Conservation (phyloP, 768 basidiomycete genomes). For the Lyophyllum atratum region DNA sequence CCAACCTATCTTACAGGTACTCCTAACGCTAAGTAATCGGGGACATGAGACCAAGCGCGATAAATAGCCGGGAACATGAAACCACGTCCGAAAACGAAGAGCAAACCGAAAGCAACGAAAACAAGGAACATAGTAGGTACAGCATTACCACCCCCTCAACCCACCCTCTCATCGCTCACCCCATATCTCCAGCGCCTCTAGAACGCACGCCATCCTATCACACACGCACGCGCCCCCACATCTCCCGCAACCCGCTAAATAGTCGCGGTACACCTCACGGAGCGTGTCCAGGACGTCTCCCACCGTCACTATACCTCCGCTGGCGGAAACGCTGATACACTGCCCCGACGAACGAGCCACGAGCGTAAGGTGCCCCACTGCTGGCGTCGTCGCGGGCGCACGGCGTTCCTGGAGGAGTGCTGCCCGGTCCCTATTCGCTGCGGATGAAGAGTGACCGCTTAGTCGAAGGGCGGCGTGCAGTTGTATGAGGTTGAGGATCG, state of each 20-base stretch:
- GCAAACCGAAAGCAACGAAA: too few relatives aligned
- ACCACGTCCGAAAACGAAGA: too few relatives aligned
- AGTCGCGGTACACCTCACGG: not conserved
- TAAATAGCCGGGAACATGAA: too few relatives aligned
- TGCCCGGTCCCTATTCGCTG: not conserved
- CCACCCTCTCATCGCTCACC: not conserved
- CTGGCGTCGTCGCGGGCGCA: not conserved
- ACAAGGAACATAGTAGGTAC: too few relatives aligned
- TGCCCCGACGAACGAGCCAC: conserved; percentile 2
- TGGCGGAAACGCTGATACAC: not conserved
- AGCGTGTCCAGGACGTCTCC: conserved; percentile 11
- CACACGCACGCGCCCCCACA: not conserved
- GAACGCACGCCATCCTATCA: not conserved
- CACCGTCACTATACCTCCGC: conserved; percentile 1
- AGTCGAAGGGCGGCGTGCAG: not conserved
- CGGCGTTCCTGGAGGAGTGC: not conserved
- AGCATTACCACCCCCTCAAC: too few relatives aligned
- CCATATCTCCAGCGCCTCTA: not conserved
- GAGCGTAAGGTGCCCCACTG: conserved; percentile 1
- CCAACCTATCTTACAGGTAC: too few relatives aligned
- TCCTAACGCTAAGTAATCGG: too few relatives aligned
- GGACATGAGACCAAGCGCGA: too few relatives aligned
- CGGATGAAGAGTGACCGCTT: not conserved
- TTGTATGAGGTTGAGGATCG: not conserved
- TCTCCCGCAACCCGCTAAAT: not conserved